Base-by-base conservation (phyloP, 257 asterid genomes). In the Eustoma russellianum region DNA sequence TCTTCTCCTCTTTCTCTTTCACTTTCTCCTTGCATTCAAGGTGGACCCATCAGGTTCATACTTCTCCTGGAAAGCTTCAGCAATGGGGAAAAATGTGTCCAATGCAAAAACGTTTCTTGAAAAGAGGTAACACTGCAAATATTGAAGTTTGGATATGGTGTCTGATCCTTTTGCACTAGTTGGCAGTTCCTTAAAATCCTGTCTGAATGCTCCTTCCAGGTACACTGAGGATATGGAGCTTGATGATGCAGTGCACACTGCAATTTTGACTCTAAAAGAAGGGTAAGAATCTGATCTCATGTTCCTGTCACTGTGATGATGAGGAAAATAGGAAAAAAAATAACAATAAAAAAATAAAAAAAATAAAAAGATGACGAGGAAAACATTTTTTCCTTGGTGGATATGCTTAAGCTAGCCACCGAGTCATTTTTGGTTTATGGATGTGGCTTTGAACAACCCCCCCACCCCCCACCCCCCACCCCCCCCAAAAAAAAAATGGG, bases 21-120 rank as follows among this genome's bases (percentile, higher is more conserved):
- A 41, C 18, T 40, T 53, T 7, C 44, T 30, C 24, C 51, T 49
- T 38, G 47, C 54, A 13, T 52, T 59, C 10, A 60, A 73, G 99
- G 99, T 92, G 68, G 99, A 92, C 77, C 99, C 99, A 53, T 92
- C 99, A 5, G 99, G 99, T 55, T 92, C 99, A 6, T 92, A 92
- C 72, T 92, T 88, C 70, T 92, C 97, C 34, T 92, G 99, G 99
- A 92, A 92, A 74, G 99, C 99, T 72, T 92, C 99, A 34, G 99
- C 99, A 62, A 85, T 92, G 99, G 99, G 99, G 41, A 92, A 92
- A 81, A 92, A 92, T 75, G 99, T 92, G 49, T 88, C 99, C 48
- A 92, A 92, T 53, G 99, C 99, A 17, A 92, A 92, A 77, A 88
- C 99, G 4, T 92, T 92, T 77, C 88, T 88, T 53, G 99, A 92